These are phyloP conservation scores for Dalbergia cultrata DNA, from an alignment of 306 rosid species.

Conservation along the genomic window DNA sequence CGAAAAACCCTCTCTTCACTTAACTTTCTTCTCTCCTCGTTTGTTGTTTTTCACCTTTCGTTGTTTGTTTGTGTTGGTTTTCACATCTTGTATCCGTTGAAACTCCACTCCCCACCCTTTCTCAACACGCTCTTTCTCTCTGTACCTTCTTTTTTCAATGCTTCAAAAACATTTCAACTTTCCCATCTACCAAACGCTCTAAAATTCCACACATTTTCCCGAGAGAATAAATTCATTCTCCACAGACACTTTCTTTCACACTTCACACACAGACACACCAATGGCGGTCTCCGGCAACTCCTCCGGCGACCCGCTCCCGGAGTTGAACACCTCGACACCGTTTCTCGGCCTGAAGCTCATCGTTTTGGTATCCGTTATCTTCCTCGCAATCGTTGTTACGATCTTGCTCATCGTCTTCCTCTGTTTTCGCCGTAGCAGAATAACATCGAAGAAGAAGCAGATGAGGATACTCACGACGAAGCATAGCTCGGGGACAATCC, in stretches of 20 bases:
- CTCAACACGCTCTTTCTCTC: conserved; percentile 4
- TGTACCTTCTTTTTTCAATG: conserved; percentile 15
- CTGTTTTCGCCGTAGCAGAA: conserved; percentile 59
- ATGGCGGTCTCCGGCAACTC: conserved; percentile 64
- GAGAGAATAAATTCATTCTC: neutral
- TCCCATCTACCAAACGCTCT: conserved; percentile 44
- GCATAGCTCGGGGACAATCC: conserved; percentile 85
- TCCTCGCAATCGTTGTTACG: conserved; percentile 48
- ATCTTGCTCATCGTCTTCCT: conserved; percentile 59
- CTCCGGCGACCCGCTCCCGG: conserved; percentile 40
- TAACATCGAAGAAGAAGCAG: conserved; percentile 42
- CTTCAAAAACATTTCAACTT: conserved; percentile 1
- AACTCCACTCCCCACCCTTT: conserved; percentile 51
- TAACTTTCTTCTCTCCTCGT: neutral
- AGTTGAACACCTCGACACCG: conserved; percentile 44
- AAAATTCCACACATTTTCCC: neutral
- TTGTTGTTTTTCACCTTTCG: conserved; percentile 19
- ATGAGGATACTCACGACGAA: conserved; percentile 55
- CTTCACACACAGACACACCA: neutral
- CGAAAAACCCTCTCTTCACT: neutral
- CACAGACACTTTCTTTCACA: neutral
- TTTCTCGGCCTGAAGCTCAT: conserved; percentile 63
- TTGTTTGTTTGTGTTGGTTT: neutral
- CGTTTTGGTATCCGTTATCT: conserved; percentile 55
- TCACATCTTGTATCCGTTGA: conserved; percentile 60